Evolutionary conservation across 1,139 yeast genomes (phyloP).

Genomic region (Trichomonascaceae sp.): DNA sequence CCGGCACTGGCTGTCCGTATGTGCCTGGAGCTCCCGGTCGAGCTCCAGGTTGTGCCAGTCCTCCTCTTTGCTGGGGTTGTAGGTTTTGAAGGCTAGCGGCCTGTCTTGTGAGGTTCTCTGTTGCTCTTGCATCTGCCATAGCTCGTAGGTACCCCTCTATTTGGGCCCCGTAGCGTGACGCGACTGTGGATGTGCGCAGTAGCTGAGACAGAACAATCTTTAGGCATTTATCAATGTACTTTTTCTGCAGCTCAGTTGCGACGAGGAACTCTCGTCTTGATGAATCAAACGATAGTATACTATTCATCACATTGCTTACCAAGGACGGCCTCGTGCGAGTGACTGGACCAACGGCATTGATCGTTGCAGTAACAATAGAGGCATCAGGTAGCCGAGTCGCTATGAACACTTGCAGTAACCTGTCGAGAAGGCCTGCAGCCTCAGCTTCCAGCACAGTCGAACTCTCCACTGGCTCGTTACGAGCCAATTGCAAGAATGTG

Average conservation of each 20-base stretch:
- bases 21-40: no score
- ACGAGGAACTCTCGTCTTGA: conserved; percentile 15
- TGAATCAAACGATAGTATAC: conserved; percentile 24
- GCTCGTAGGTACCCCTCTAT: conserved; percentile 22
- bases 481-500: background rate
- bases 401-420: conserved; percentile 40
- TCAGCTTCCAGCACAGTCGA: conserved; percentile 39
- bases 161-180: conserved; percentile 14
- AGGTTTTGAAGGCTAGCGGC: conserved; percentile 12
- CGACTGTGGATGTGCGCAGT: conserved; percentile 9
- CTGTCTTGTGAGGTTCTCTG: conserved; percentile 16
- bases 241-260: conserved; percentile 18
- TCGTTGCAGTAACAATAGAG: conserved; percentile 16
- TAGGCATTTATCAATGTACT: conserved; percentile 27
- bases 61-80: conserved; percentile 4
- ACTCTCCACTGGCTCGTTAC: background rate
- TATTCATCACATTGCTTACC: conserved; percentile 21
- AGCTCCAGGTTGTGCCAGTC: conserved; percentile 9
- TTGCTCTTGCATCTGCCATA: conserved; percentile 20
- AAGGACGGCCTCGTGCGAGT: conserved; percentile 23
- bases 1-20: background rate
- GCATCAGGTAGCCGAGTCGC: conserved; percentile 33
- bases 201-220: conserved; percentile 17
- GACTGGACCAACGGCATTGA: conserved; percentile 25
- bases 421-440: conserved; percentile 55